Conservation (phyloP, 768 basidiomycete genomes). For the Epithele typhae region DNA sequence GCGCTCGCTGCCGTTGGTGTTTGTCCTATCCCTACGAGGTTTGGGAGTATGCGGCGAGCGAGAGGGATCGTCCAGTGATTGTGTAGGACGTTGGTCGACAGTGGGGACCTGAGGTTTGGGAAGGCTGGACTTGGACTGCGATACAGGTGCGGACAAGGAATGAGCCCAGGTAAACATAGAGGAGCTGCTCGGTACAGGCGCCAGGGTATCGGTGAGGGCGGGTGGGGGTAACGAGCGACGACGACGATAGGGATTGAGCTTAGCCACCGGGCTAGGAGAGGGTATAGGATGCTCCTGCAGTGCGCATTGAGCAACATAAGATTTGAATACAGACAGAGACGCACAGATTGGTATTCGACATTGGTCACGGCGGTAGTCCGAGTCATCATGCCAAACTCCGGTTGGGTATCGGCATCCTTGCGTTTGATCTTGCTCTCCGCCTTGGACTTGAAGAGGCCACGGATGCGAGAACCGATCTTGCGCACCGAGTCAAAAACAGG, state of each 20-base stretch:
- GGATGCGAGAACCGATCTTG: slow-evolving; percentile 12
- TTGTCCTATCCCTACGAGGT: slow-evolving; percentile 6
- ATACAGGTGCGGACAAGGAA: too few relatives aligned
- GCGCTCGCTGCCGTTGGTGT: not conserved
- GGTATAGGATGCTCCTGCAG: slow-evolving; percentile 24
- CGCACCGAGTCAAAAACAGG: slow-evolving; percentile 12
- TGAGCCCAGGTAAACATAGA: too few relatives aligned
- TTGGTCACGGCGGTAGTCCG: slow-evolving; percentile 19
- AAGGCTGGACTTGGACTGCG: not conserved
- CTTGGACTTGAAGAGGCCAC: slow-evolving; percentile 18
- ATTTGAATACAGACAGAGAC: too few relatives aligned
- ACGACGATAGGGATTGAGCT: slow-evolving; percentile 8
- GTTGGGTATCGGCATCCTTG: not conserved
- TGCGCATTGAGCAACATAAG: not conserved
- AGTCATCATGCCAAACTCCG: slow-evolving; percentile 15
- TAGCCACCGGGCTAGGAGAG: slow-evolving; percentile 6
- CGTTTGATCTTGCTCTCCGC: slow-evolving; percentile 21
- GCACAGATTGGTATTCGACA: slow-evolving; percentile 23
- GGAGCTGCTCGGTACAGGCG: too few relatives aligned
- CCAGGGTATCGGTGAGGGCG: too few relatives aligned
- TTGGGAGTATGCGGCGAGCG: slow-evolving; percentile 4
- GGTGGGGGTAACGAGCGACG: not conserved
- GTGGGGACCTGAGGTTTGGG: not conserved
- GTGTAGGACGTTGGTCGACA: too few relatives aligned
- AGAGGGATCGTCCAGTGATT: not conserved